phyloP scores from a whole-genome alignment of 2,329 filamentous ascomycete genomes.

The Cylindrodendrum hubeiense region DNA sequence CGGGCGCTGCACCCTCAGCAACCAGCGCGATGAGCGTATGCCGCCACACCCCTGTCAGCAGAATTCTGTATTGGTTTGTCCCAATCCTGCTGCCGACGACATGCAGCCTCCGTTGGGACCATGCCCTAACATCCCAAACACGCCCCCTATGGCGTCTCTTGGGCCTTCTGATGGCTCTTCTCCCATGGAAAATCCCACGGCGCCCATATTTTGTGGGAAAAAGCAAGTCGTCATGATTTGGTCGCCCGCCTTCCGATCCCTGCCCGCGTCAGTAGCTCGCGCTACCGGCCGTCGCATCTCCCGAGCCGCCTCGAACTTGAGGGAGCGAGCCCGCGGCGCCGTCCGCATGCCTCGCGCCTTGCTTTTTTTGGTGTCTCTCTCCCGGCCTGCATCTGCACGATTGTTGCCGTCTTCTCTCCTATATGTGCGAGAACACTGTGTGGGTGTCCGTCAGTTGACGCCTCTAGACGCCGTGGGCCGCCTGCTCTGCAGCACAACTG shows the following conservation, averaged over 20 bases:
- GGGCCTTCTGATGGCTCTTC: slow-evolving; percentile 15
- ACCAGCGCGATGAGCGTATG: slow-evolving; percentile 24
- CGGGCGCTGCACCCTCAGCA: slow-evolving; percentile 34
- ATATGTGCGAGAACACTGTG: slow-evolving; percentile 26
- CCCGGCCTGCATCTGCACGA: slow-evolving; percentile 36
- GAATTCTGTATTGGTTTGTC: slow-evolving; percentile 8
- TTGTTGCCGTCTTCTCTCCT: slow-evolving; percentile 36
- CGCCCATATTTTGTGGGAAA: slow-evolving; percentile 36
- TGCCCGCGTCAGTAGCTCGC: slow-evolving; percentile 29
- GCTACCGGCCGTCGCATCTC: slow-evolving; percentile 39
- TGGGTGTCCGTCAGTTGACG: slow-evolving; percentile 4
- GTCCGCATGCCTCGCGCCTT: slow-evolving; percentile 17
- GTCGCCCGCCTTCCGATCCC: slow-evolving; percentile 21
- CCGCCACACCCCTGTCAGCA: slow-evolving; percentile 34
- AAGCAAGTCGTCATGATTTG: slow-evolving; percentile 28
- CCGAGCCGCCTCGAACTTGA: slow-evolving; percentile 34
- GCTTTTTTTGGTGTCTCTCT: slow-evolving; percentile 23
- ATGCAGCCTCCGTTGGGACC: slow-evolving; percentile 35
- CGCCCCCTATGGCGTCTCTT: slow-evolving; percentile 20
- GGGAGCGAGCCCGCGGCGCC: slow-evolving; percentile 21
- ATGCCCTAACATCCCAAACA: slow-evolving; percentile 40
- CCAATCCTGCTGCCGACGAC: slow-evolving; percentile 19
- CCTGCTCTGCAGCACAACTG: slow-evolving; percentile 14
- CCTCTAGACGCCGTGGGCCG: slow-evolving; percentile 10
- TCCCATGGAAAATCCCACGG: slow-evolving; percentile 20